phyloP scores from a whole-genome alignment of 495 filamentous ascomycete species.

The Tetracladium setigerum region DNA sequence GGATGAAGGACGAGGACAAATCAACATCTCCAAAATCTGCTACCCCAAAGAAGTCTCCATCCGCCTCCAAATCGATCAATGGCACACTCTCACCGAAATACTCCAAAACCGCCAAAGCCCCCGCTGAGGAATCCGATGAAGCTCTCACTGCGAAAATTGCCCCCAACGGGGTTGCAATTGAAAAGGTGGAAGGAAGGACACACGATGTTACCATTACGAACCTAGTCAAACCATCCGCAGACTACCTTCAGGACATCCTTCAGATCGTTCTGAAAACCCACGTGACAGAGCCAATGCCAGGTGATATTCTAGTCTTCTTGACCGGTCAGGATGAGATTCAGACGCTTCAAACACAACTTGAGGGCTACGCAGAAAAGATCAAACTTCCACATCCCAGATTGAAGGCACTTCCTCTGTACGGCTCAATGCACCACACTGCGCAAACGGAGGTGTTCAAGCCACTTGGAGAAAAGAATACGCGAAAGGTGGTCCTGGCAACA shows the following conservation, averaged over 20 bases:
- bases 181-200: slow-evolving; percentile 81
- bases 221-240: slow-evolving; percentile 65
- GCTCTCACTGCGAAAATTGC: background rate
- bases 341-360: slow-evolving; percentile 66
- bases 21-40: background rate
- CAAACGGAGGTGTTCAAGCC: slow-evolving; percentile 83
- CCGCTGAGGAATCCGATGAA: background rate
- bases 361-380: slow-evolving; percentile 67
- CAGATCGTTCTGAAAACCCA: slow-evolving; percentile 87
- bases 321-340: slow-evolving; percentile 94
- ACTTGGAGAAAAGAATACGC: slow-evolving; percentile 58
- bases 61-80: background rate
- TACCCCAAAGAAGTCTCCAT: background rate
- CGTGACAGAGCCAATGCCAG: slow-evolving; percentile 77
- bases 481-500: slow-evolving; percentile 87
- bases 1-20: background rate
- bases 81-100: background rate
- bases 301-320: slow-evolving; percentile 89
- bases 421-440: slow-evolving; percentile 51
- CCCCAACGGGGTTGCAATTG: slow-evolving; percentile 34
- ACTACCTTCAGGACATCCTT: slow-evolving; percentile 76
- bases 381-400: slow-evolving; percentile 67
- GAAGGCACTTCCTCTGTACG: slow-evolving; percentile 39
- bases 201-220: slow-evolving; percentile 78
- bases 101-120: background rate